Evolutionary conservation across 495 filamentous ascomycete genomes (phyloP).

Genomic region (Aspergillus conjunctus): DNA sequence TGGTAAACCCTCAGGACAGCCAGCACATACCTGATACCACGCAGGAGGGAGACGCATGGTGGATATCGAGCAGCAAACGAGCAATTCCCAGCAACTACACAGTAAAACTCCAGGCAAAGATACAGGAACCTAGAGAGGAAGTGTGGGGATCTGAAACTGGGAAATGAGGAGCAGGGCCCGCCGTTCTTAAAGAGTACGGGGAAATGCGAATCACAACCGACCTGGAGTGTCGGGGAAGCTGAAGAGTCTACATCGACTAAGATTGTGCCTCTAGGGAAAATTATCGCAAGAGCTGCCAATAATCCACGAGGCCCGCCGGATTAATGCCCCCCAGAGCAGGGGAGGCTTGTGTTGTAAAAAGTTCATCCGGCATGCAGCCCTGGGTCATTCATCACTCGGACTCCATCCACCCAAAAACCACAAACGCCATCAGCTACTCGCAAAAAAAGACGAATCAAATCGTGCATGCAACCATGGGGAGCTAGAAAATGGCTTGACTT

Average conservation of each 20-base stretch:
- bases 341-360: neutral
- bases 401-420: neutral
- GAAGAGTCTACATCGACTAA: constrained; percentile 4
- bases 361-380: too few species aligned
- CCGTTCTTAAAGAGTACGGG: constrained; percentile 29
- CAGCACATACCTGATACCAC: constrained; percentile 54
- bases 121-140: constrained; percentile 16
- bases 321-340: neutral
- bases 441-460: neutral
- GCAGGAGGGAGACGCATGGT: constrained; percentile 57
- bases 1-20: too few species aligned
- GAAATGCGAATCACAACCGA: constrained; percentile 22
- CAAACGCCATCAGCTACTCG: neutral
- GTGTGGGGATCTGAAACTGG: constrained; percentile 22
- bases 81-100: neutral
- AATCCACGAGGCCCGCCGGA: neutral
- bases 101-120: neutral
- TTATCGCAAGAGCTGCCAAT: constrained; percentile 6
- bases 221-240: constrained; percentile 9
- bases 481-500: constrained; percentile 18
- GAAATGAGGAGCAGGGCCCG: constrained; percentile 23
- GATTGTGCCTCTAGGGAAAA: neutral
- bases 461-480: neutral
- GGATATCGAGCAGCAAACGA: constrained; percentile 10
- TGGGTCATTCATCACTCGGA: too few species aligned